Evolutionary conservation across 2,329 filamentous ascomycete genomes (phyloP).

Genomic region (Exophiala sp.): DNA sequence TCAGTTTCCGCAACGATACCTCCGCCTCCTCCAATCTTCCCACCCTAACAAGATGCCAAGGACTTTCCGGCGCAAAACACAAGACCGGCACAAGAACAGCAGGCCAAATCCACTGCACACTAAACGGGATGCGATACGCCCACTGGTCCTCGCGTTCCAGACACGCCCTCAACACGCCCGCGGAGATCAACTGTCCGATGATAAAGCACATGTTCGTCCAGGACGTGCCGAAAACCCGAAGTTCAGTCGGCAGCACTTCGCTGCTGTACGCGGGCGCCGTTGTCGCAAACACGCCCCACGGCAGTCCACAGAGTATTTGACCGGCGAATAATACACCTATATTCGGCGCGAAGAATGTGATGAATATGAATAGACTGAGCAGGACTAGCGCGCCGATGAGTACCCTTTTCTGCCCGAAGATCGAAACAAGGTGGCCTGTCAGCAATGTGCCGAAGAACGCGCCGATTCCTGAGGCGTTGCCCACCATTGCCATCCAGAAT

Average conservation of each 20-base stretch:
- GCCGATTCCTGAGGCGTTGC: conserved; percentile 17
- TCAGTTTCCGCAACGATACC: conserved; percentile 26
- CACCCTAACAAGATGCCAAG: conserved; percentile 30
- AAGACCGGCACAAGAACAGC: conserved; percentile 25
- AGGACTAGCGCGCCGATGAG: conserved; percentile 14
- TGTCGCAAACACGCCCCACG: conserved; percentile 23
- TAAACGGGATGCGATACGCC: conserved; percentile 30
- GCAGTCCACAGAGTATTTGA: conserved; percentile 29
- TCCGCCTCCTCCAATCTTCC: conserved; percentile 27
- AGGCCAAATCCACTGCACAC: conserved; percentile 28
- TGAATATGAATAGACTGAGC: conserved; percentile 29
- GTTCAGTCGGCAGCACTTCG: conserved; percentile 19
- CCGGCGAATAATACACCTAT: conserved; percentile 30
- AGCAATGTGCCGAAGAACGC: conserved; percentile 18
- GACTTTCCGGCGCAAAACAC: conserved; percentile 29
- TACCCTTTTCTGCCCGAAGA: conserved; percentile 20
- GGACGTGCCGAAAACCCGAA: conserved; percentile 16
- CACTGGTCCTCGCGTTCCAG: conserved; percentile 19
- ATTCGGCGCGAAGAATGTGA: conserved; percentile 31
- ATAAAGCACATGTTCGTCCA: conserved; percentile 17
- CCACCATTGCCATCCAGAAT: conserved; percentile 19
- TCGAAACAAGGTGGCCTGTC: conserved; percentile 16
- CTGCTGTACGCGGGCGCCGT: conserved; percentile 19
- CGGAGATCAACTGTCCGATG: conserved; percentile 32
- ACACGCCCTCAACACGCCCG: conserved; percentile 28